phyloP scores from a whole-genome alignment of 306 rosid genomes.

The Vigna unguiculata region DNA sequence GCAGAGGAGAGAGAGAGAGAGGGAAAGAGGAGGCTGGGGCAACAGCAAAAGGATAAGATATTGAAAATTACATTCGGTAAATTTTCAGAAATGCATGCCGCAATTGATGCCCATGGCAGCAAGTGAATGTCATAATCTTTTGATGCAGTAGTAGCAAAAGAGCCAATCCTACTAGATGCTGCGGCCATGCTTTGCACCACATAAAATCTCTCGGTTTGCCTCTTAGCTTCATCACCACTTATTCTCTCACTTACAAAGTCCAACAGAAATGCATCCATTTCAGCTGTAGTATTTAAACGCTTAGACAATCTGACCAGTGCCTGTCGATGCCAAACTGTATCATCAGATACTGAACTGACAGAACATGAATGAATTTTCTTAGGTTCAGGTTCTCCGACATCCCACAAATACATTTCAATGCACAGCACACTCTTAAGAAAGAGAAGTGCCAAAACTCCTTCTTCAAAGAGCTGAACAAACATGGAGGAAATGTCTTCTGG shows the following conservation, averaged over 20 bases:
- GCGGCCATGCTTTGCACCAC: conserved; percentile 91
- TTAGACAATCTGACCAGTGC: conserved; percentile 78
- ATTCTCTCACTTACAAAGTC: conserved; percentile 71
- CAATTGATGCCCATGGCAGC: conserved; percentile 97
- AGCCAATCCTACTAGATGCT: conserved; percentile 82
- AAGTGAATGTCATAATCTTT: conserved; percentile 97
- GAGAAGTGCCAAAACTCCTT: conserved; percentile 85
- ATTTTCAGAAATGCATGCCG: conserved; percentile 83
- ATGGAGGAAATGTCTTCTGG: conserved; percentile 86
- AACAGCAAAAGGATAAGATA: conserved; percentile 47
- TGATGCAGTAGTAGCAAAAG: conserved; percentile 83
- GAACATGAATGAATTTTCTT: conserved; percentile 82
- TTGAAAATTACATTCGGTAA: conserved; percentile 67
- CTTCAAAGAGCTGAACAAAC: conserved; percentile 86
- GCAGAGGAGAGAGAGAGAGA: conserved; percentile 4
- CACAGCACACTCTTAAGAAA: conserved; percentile 81
- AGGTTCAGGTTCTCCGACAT: conserved; percentile 67
- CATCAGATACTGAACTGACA: conserved; percentile 66
- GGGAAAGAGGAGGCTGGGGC: neutral
- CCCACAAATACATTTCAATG: conserved; percentile 88
- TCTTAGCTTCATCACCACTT: conserved; percentile 61
- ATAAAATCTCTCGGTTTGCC: conserved; percentile 75
- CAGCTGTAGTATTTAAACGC: conserved; percentile 54
- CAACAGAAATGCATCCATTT: conserved; percentile 76
- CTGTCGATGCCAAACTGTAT: conserved; percentile 81